Base-by-base conservation (phyloP, 2,329 filamentous ascomycete genomes). In the Trichoderma simmonsii region DNA sequence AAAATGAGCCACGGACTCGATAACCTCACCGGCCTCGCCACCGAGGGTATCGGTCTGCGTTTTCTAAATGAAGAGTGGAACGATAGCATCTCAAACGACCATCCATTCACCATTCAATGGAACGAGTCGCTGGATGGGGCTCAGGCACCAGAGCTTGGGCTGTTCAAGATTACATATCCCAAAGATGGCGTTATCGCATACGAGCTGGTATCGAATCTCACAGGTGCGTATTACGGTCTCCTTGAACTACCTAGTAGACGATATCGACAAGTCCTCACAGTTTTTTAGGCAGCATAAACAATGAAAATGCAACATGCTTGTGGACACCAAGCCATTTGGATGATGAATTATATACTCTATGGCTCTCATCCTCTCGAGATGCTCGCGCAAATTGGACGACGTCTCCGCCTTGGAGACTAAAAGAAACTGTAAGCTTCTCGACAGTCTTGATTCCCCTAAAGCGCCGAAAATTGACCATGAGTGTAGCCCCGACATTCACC, bases 11-110 rank as follows among this genome's bases (percentile, higher is more conserved):
- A 59, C 30, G 51, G 56, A 69, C 71, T 56, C 3, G 43, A 63
- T 57, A 68, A 69, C 34, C 39, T 68, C 9, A 72, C 57, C 32
- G 71, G 51, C 30, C 64, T 71, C 59, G 73, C 73, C 59, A 57
- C 69, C n/a, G 73, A 72, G n/a, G 76, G 75, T 57, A 75, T 79
- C 54, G 77, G 78, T 56, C 74, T 80, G 28, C 78, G 73, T 9
- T 81, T 81, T 66, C 73, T 78, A 26, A 81, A 81, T 70, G 75
- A 78, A 36, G 75, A 78, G 21, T 81, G 79, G 79, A 81, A 81
- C 74, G 77, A 78, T 18, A 81, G 76, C 71, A 80, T 81, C 12
- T 75, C 77, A 32, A 80, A 80, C 60, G 78, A 76, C n/a, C 72
- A 76, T 34, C 71, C 72, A 2, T 79, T 79, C 68, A 77, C 73